phyloP scores from a whole-genome alignment of 176 grass and related monocot species.

The Urochloa ruziziensis region DNA sequence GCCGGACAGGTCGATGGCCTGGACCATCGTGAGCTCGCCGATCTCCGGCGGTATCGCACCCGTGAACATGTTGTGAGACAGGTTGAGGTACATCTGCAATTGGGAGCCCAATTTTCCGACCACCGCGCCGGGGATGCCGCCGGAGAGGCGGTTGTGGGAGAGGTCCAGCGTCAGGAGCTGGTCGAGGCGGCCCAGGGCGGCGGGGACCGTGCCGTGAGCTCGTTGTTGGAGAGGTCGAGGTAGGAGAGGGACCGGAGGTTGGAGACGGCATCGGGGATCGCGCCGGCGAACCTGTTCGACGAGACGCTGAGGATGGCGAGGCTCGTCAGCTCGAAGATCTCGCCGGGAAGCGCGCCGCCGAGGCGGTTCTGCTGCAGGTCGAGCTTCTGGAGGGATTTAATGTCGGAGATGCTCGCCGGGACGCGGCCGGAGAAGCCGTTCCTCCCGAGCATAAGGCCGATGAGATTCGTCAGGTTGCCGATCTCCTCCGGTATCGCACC shows the following conservation, averaged over 20 bases:
- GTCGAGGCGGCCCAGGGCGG: conserved; percentile 31
- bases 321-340: conserved; percentile 45
- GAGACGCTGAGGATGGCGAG: conserved; percentile 40
- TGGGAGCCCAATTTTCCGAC: conserved; percentile 42
- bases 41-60: conserved; percentile 61
- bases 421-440: conserved; percentile 56
- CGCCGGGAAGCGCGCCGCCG: conserved; percentile 35
- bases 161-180: conserved; percentile 69
- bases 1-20: conserved; percentile 70
- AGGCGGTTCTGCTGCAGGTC: conserved; percentile 46
- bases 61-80: conserved; percentile 57
- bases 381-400: conserved; percentile 54
- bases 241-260: conserved; percentile 57
- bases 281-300: conserved; percentile 57
- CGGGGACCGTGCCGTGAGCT: conserved; percentile 63
- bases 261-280: conserved; percentile 53
- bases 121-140: conserved; percentile 48
- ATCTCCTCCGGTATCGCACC: conserved; percentile 67
- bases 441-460: conserved; percentile 5
- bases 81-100: conserved; percentile 72
- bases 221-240: conserved; percentile 66
- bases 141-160: conserved; percentile 66
- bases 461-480: conserved; percentile 60
- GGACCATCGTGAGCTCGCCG: conserved; percentile 67
- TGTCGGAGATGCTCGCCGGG: conserved; percentile 45